These are phyloP conservation scores for Diaporthe citri DNA, from an alignment of 2,329 filamentous ascomycete species.

Conservation along the genomic window DNA sequence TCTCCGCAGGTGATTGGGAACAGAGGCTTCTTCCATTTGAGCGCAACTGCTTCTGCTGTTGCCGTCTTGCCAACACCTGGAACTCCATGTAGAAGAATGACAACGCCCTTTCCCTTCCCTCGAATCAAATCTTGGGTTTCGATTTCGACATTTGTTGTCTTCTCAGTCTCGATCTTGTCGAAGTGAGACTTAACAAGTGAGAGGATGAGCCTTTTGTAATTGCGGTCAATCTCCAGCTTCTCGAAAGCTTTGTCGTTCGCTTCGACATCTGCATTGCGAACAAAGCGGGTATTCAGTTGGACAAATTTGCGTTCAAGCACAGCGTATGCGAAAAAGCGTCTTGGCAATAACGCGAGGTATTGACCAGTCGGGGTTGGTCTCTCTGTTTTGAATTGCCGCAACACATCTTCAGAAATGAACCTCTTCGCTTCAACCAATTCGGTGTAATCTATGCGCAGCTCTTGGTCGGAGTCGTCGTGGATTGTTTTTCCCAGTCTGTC, in stretches of 20 bases:
- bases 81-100: conserved; percentile 52
- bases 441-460: accelerated
- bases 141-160: neutral
- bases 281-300: neutral
- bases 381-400: neutral
- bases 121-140: conserved; percentile 34
- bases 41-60: conserved; percentile 54
- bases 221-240: neutral
- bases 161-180: conserved; percentile 2
- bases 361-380: neutral
- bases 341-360: neutral
- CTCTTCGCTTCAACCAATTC: accelerated
- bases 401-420: neutral
- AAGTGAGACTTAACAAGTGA: conserved; percentile 22
- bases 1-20: conserved; percentile 48
- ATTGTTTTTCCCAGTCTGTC: neutral
- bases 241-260: conserved; percentile 3
- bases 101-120: conserved; percentile 51
- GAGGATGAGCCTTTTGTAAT: conserved; percentile 7
- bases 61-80: conserved; percentile 55
- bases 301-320: conserved; percentile 5
- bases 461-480: accelerated
- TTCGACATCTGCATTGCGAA: neutral
- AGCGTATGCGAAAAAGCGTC: neutral
- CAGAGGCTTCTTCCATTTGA: conserved; percentile 48